Evolutionary conservation across 352 stramenopile species (phyloP).

Genomic region (Phytophthora nicotianae): DNA sequence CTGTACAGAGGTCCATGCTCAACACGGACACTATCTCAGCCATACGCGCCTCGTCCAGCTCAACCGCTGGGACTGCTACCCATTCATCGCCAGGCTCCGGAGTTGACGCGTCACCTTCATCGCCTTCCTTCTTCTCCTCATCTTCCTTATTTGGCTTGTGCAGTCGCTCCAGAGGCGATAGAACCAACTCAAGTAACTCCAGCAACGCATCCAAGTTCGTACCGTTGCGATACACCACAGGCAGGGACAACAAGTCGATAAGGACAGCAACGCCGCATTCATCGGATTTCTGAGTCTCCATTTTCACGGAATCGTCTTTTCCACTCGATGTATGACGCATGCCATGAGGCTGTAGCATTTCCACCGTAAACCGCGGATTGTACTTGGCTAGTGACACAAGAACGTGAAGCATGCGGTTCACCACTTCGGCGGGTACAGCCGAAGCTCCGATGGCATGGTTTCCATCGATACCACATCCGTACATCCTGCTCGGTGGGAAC

Average conservation of each 20-base stretch:
- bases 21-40: conserved; percentile 70
- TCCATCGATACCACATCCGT: conserved; percentile 53
- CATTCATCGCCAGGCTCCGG: conserved; percentile 54
- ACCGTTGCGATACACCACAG: conserved; percentile 87
- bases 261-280: conserved; percentile 70
- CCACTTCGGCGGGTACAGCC: conserved; percentile 84
- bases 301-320: conserved; percentile 22
- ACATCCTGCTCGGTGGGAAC: conserved; percentile 65
- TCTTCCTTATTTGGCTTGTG: conserved; percentile 47
- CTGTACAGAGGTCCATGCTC: conserved; percentile 78
- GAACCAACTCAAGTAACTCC: conserved; percentile 89
- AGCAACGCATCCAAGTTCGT: conserved; percentile 94
- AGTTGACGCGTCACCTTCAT: conserved; percentile 20
- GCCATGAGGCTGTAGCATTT: conserved; percentile 79
- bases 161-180: conserved; percentile 88
- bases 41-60: conserved; percentile 62
- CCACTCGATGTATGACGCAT: conserved; percentile 44
- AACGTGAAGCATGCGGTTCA: conserved; percentile 89
- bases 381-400: conserved; percentile 91
- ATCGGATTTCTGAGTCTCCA: conserved; percentile 9
- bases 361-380: conserved; percentile 90
- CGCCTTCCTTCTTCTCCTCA: conserved; percentile 54
- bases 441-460: conserved; percentile 30
- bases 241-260: conserved; percentile 89
- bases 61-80: conserved; percentile 67